These are phyloP conservation scores for Haplographium delicatum DNA, from an alignment of 495 filamentous ascomycete genomes.

Conservation along the genomic window DNA sequence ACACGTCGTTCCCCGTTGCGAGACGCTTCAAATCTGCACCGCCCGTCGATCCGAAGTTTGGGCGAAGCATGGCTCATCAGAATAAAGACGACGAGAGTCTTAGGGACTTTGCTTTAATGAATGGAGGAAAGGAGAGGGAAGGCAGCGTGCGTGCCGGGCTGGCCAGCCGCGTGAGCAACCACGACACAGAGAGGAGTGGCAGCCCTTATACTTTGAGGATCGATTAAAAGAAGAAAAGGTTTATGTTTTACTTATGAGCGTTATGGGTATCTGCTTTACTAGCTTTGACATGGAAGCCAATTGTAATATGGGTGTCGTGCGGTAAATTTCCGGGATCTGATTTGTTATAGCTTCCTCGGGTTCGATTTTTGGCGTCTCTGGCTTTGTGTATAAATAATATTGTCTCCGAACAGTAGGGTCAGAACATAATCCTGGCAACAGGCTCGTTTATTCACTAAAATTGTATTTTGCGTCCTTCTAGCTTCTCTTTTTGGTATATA, in stretches of 20 bases:
- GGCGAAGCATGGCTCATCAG: neutral
- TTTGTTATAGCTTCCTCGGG: no score
- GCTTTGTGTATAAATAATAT: no score
- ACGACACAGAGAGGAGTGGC: constrained; percentile 4
- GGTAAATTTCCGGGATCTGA: no score
- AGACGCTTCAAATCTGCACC: constrained; percentile 21
- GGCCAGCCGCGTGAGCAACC: neutral
- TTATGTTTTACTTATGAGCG: neutral
- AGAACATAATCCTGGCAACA: no score
- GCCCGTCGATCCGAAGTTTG: constrained; percentile 22
- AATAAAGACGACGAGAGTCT: constrained; percentile 5
- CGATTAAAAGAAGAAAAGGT: no score
- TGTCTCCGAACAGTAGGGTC: no score
- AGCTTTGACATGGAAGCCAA: neutral
- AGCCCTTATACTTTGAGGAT: constrained; percentile 18
- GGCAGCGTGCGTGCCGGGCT: neutral
- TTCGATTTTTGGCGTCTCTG: no score
- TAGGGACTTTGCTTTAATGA: constrained; percentile 6
- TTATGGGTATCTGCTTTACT: neutral
- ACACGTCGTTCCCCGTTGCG: constrained; percentile 18
- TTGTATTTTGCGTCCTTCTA: no score
- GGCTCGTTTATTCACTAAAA: no score
- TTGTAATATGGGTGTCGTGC: no score
- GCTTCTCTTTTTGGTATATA: no score
- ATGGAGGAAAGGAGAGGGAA: constrained; percentile 7